Conservation (phyloP, 2,329 filamentous ascomycete genomes). For the Uncinocarpus reesii region DNA sequence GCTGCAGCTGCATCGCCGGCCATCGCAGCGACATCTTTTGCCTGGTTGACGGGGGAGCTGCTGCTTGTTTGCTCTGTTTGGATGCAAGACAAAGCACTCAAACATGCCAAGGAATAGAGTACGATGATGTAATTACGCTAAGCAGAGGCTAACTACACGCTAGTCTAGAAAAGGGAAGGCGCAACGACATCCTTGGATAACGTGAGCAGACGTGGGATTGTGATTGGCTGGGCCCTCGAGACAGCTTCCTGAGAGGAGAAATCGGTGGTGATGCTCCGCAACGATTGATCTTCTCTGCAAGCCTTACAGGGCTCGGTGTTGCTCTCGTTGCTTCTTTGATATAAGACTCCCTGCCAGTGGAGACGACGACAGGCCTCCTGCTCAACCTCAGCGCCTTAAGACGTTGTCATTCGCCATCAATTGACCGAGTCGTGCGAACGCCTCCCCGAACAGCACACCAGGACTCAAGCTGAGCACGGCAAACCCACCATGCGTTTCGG, state of each 20-base stretch:
- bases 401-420: too few species aligned
- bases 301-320: background rate
- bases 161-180: slow-evolving; percentile 2
- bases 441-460: too few species aligned
- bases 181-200: background rate
- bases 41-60: too few species aligned
- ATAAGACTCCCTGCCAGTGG: too few species aligned
- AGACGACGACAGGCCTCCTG: background rate
- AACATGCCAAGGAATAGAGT: background rate
- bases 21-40: too few species aligned
- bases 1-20: too few species aligned
- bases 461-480: background rate
- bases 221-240: background rate
- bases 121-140: background rate
- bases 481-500: slow-evolving; percentile 74
- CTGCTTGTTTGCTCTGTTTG: background rate
- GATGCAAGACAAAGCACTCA: background rate
- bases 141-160: background rate
- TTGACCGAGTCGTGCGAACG: too few species aligned
- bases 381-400: too few species aligned
- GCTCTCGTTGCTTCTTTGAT: background rate
- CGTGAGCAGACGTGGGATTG: background rate
- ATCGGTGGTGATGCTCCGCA: background rate
- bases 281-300: background rate
- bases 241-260: background rate